These are phyloP conservation scores for Xylaria venustula DNA, from an alignment of 495 filamentous ascomycete genomes.

Conservation along the genomic window DNA sequence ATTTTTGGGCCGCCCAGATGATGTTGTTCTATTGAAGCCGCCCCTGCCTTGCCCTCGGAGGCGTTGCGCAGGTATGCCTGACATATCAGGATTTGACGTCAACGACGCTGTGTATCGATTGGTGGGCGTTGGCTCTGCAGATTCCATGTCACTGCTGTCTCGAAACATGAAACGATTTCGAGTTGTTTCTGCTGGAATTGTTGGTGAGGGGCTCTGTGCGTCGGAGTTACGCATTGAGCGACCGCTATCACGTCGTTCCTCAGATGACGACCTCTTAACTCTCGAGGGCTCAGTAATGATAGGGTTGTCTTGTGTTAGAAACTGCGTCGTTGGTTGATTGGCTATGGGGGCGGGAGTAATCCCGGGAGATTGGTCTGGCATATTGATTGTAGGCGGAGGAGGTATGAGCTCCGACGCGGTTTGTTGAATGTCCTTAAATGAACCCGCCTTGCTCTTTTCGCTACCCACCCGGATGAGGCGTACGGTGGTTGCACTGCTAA, in stretches of 20 bases:
- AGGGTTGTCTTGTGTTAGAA: not conserved
- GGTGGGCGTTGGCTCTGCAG: constrained; percentile 21
- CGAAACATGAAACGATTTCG: constrained; percentile 26
- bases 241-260: not conserved
- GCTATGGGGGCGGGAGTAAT: not conserved
- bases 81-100: constrained; percentile 17
- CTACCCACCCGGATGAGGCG: constrained; percentile 28
- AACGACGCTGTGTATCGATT: not conserved
- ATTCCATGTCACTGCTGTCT: constrained; percentile 30
- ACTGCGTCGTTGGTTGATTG: not conserved
- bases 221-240: not conserved
- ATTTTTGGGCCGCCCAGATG: constrained; percentile 22
- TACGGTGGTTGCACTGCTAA: constrained; percentile 27
- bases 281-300: not conserved
- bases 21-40: not conserved
- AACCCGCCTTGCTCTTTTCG: constrained; percentile 13
- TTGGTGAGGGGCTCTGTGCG: not conserved
- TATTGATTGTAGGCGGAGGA: not conserved
- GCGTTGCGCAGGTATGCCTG: constrained; percentile 14
- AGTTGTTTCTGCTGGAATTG: constrained; percentile 11
- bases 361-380: not conserved
- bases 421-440: not conserved
- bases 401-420: not conserved
- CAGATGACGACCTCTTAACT: not conserved
- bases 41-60: not conserved